Evolutionary conservation across 1,284 basidiomycete genomes (phyloP), one percentile per base, ranked within the genome.

Genomic region (Cryptococcus sp.): DNA sequence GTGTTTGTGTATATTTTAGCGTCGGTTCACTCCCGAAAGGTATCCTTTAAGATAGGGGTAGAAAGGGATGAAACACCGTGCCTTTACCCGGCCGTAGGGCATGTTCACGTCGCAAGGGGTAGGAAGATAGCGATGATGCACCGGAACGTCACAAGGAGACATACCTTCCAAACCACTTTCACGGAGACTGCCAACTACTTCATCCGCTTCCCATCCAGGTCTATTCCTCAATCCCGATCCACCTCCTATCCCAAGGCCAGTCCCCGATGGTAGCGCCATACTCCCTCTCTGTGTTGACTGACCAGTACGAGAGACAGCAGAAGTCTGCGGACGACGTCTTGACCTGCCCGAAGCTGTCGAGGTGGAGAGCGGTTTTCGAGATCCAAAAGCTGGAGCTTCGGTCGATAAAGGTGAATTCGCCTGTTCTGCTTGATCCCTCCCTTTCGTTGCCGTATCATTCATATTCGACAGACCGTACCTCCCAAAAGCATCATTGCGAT

Each of bases 151-250:
- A 41, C 45, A 40, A 41, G 32, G 22, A 36, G 9, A 72, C 70
- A 64, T 61, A 74, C 73, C 73, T 67, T 72, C 68, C 39, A 73
- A 45, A 7, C 70, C 70, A 46, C 63, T 62, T 18, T 57, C 60
- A 14, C 72, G 55, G n/a, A 75, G 54, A 13, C 61, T 60, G 7
- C 59, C 60, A 9, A 74, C 70, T 1, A 76, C 57, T 53, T 72
- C 70, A 45, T 76, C 74, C 1, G 70, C 74, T 42, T 73, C 72
- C 60, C 66, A 69, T 18, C 70, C 70, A 1, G 67, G 63, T 45
- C 67, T 55, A 18, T 49, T 55, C 37, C 36, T 39, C 14, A n/a
- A n/a, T 16, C 16, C 36, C 7, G 36, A 39, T 3, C 47, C 53
- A 10, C 40, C 39, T 19, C 53, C 13, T 3, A 54, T 49, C 34